phyloP scores from a whole-genome alignment of 2,329 filamentous ascomycete species.

The Colletotrichum incanum region DNA sequence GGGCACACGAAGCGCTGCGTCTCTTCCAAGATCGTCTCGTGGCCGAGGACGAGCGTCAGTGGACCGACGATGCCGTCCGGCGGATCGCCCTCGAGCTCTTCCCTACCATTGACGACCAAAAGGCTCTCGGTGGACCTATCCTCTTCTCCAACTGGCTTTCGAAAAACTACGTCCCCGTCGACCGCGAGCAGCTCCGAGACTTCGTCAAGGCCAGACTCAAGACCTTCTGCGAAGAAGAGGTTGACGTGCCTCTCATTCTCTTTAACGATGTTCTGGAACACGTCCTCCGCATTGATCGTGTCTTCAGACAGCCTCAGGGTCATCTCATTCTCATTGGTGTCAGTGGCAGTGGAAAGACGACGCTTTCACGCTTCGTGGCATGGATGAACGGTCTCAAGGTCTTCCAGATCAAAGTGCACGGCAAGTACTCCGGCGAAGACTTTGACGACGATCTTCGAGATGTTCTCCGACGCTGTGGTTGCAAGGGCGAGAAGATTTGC shows the following conservation, averaged over 20 bases:
- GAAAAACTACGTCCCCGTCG: constrained; percentile 97
- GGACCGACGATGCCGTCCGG: constrained; percentile 91
- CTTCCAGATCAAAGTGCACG: constrained; percentile 99
- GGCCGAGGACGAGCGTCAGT: constrained; percentile 91
- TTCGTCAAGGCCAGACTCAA: constrained; percentile 97
- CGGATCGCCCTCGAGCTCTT: constrained; percentile 93
- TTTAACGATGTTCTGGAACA: constrained; percentile 99
- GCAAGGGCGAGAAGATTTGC: constrained; percentile 99
- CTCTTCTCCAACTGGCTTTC: constrained; percentile 99
- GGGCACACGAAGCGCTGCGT: constrained; percentile 96
- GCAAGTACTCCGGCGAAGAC: constrained; percentile 97
- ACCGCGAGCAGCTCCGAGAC: constrained; percentile 93
- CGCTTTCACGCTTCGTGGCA: constrained; percentile 95
- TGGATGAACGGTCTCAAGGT: constrained; percentile 99
- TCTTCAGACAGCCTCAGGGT: constrained; percentile 97
- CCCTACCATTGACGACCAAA: constrained; percentile 92
- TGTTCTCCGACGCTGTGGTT: constrained; percentile 92
- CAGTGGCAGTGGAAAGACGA: constrained; percentile 98
- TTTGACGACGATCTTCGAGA: constrained; percentile 98
- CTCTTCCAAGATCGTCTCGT: constrained; percentile 98
- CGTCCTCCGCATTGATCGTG: constrained; percentile 96
- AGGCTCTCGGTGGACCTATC: constrained; percentile 92
- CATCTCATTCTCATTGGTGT: constrained; percentile 99
- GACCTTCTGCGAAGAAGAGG: constrained; percentile 99
- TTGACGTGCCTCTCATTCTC: constrained; percentile 97